Conservation (phyloP, 495 filamentous ascomycete genomes). For the Podospora appendiculata region DNA sequence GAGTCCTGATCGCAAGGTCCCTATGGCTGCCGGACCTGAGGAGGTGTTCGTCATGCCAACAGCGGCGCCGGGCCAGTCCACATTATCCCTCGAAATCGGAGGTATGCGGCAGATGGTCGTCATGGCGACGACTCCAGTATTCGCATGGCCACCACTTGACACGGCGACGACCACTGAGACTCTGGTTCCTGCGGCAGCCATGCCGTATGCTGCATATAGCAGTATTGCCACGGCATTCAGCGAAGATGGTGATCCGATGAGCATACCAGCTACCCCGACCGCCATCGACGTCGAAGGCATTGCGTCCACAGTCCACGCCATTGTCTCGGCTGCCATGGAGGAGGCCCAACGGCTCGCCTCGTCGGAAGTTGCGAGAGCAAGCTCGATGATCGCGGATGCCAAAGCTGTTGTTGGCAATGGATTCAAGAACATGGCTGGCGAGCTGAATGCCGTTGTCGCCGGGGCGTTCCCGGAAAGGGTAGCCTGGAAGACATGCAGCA, state of each 20-base stretch:
- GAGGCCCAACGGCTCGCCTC: constrained; percentile 11
- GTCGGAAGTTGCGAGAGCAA: constrained; percentile 9
- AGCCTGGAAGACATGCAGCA: constrained; percentile 10
- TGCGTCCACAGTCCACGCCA: constrained; percentile 8
- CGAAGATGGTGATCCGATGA: no score
- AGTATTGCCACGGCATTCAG: no score
- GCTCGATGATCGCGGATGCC: constrained; percentile 11
- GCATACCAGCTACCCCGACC: background rate
- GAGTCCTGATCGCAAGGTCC: constrained; percentile 24
- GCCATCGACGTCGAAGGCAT: constrained; percentile 8
- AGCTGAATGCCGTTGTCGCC: constrained; percentile 6
- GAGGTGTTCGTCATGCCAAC: constrained; percentile 8
- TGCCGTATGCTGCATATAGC: background rate
- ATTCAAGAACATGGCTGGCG: constrained; percentile 4
- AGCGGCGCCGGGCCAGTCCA: constrained; percentile 11
- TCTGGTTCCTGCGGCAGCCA: background rate
- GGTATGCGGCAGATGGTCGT: constrained; percentile 14
- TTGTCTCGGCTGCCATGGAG: constrained; percentile 11
- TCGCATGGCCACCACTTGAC: constrained; percentile 7
- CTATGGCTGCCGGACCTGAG: constrained; percentile 7
- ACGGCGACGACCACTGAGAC: background rate
- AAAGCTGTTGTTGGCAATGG: constrained; percentile 6
- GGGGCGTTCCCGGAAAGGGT: constrained; percentile 5
- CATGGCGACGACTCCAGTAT: constrained; percentile 9
- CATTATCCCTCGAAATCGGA: constrained; percentile 4